Base-by-base conservation (phyloP, 108 stramenopile genomes). In the Seminavis robusta region DNA sequence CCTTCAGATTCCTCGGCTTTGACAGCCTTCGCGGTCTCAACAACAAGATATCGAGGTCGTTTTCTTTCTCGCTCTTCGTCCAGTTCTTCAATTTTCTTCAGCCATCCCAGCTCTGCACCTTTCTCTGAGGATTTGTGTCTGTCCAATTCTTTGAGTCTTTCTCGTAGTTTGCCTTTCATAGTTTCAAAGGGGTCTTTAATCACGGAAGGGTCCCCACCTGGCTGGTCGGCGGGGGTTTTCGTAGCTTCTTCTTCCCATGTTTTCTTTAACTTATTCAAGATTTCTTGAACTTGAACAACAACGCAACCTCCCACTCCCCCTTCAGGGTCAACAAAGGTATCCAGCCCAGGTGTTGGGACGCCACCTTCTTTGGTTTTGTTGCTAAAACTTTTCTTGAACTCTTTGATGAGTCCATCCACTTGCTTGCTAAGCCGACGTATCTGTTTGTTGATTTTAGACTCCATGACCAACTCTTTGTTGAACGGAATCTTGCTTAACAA, bases 371-470 rank as follows among this genome's bases (percentile, higher is more conserved):
- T 4, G 50, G 37, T 16, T 36, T 25, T 21, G 42, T 33, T 41
- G 41, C 1, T 47, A 39, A 20, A 13, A 17, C 11, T 48, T 20
- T 4, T 46, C 34, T 10, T 40, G 59, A 29, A 47, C 60, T 62
- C 54, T 10, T 3, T 36, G 8, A 44, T 26, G 16, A 69, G 49
- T 5, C 51, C 31, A n/a, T 39, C 45, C n/a, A 72, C 65, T 61
- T 54, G 42, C 51, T 81, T 81, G 8, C 56, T 67, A 27, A 74
- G 46, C 10, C 66, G 70, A 28, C 41, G 34, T 11, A 81, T 67
- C 32, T 68, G 66, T 51, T 77, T 76, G 56, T 81, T 81, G 56
- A 81, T 81, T 49, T 81, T 81, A 41, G 71, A 64, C 11, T 68
- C 61, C 37, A 58, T 65, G 2, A 81, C 57, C 11, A 65, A 29